Percentiles rank a stretch among this genome's conserved stretches.
These are phyloP conservation scores for Plasmodium blacklocki DNA, from an alignment of 169 alveolate species.

Conservation along the genomic window DNA sequence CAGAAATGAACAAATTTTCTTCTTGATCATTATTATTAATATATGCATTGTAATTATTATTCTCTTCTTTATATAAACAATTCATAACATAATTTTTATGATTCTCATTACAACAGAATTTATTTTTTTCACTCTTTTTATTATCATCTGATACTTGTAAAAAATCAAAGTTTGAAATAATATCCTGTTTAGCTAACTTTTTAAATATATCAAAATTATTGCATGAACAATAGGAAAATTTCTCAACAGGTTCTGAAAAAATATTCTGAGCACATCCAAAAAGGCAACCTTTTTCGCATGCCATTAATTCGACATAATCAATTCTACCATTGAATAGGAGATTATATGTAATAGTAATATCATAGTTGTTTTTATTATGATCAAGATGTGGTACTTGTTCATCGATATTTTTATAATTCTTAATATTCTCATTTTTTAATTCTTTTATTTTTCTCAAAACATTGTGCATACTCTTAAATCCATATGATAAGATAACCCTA, in stretches of 20 bases:
- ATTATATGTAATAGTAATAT: conserved; percentile 33
- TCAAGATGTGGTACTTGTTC: not conserved
- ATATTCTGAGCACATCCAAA: conserved; percentile 74
- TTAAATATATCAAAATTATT: conserved; percentile 46
- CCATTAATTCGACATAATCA: conserved; percentile 68
- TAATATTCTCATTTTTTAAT: not conserved
- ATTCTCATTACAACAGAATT: not conserved
- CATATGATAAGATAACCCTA: conserved; percentile 59
- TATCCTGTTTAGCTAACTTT: conserved; percentile 38
- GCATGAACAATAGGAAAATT: conserved; percentile 30
- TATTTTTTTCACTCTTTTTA: not conserved
- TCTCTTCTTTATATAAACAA: no score
- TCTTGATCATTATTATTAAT: not conserved
- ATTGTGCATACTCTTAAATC: conserved; percentile 65
- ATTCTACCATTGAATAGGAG: conserved; percentile 39
- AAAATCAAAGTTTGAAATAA: conserved; percentile 53
- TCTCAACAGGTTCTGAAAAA: conserved; percentile 25
- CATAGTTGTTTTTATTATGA: not conserved
- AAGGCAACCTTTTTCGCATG: conserved; percentile 70
- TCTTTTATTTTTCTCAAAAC: conserved; percentile 43
- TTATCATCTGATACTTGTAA: conserved; percentile 4
- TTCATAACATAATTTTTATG: not conserved
- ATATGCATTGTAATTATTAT: no score
- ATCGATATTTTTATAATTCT: not conserved
- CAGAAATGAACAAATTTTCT: not conserved